phyloP scores from a whole-genome alignment of 768 basidiomycete genomes.

The Tephrocybe sp. region DNA sequence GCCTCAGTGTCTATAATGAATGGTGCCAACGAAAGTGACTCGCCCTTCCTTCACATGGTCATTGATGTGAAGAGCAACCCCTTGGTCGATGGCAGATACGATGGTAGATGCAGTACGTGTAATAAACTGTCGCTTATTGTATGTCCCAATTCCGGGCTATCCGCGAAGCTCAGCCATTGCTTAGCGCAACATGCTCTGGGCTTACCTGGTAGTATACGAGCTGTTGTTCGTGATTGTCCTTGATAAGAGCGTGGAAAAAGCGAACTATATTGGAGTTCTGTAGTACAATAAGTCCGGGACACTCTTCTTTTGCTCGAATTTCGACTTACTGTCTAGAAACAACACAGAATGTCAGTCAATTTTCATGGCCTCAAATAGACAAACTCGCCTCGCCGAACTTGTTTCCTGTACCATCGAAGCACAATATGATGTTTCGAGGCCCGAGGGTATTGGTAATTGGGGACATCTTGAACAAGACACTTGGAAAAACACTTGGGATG shows the following conservation, averaged over 20 bases:
- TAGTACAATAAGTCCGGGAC: too few relatives aligned
- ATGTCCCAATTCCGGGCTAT: constrained; percentile 26
- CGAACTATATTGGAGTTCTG: constrained; percentile 23
- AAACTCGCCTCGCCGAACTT: constrained; percentile 26
- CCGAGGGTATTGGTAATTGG: neutral
- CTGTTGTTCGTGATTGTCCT: constrained; percentile 16
- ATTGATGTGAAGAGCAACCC: constrained; percentile 23
- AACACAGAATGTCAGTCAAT: neutral
- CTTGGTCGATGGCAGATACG: constrained; percentile 21
- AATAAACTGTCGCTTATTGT: constrained; percentile 21
- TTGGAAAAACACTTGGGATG: neutral
- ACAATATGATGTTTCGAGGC: constrained; percentile 20
- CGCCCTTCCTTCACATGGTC: constrained; percentile 32
- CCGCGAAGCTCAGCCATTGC: neutral
- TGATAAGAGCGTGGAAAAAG: constrained; percentile 18
- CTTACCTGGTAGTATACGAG: constrained; percentile 22
- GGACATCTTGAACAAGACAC: neutral
- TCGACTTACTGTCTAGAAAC: constrained; percentile 5
- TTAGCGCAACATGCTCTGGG: neutral
- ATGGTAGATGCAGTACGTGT: constrained; percentile 18
- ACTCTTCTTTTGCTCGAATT: too few relatives aligned
- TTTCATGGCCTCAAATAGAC: neutral
- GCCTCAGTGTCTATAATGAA: neutral
- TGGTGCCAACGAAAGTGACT: neutral
- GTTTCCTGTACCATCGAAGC: constrained; percentile 31